Conservation (phyloP, 441 rosid species). For the Isatis lusitanica region DNA sequence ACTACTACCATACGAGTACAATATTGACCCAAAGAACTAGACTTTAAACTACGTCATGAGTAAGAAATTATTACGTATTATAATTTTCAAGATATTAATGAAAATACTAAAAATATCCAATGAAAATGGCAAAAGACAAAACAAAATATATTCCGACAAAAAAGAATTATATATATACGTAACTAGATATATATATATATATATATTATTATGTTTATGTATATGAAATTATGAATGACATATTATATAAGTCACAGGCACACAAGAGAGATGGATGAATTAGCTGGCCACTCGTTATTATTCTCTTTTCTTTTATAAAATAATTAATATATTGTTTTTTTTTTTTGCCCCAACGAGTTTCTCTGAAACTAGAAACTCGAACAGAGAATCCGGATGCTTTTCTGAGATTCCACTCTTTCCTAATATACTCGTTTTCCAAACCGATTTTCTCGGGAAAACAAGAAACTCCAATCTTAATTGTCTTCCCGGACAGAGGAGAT, state of each 20-base stretch:
- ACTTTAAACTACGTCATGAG: background rate
- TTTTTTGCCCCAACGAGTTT: constrained; percentile 45
- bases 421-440: constrained; percentile 33
- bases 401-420: constrained; percentile 31
- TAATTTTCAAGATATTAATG: background rate
- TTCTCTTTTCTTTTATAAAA: constrained; percentile 30
- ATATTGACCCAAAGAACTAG: background rate
- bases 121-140: background rate
- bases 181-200: background rate
- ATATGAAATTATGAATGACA: constrained; percentile 21
- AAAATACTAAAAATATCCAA: background rate
- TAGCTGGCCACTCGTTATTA: constrained; percentile 76
- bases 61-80: background rate
- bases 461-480: constrained; percentile 32
- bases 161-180: background rate
- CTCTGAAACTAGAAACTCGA: constrained; percentile 47
- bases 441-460: constrained; percentile 38
- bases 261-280: constrained; percentile 38
- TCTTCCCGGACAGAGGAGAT: constrained; percentile 23
- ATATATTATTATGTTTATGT: too few species aligned
- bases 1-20: background rate
- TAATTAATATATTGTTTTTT: background rate
- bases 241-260: constrained; percentile 32
- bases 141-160: background rate
- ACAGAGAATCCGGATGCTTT: constrained; percentile 36